Percentiles rank a stretch among this genome's conserved stretches.
Evolutionary conservation across 2,329 filamentous ascomycete genomes (phyloP).

Genomic region (Colletotrichum paranaense): DNA sequence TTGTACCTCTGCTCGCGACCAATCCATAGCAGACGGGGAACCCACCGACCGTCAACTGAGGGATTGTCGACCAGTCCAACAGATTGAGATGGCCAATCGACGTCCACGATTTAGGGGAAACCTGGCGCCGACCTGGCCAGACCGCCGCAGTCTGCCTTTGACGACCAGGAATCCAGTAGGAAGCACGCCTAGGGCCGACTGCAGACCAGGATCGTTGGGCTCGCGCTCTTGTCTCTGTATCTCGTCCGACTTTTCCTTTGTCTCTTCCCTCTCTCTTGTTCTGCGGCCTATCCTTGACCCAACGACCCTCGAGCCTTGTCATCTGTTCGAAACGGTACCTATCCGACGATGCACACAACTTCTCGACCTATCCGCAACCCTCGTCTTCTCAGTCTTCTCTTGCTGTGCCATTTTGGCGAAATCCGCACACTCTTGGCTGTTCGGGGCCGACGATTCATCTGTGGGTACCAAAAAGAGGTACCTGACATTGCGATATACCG

Average conservation of each 20-base stretch:
- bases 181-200: background rate
- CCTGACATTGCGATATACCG: no score
- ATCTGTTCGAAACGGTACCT: background rate
- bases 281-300: background rate
- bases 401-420: no score
- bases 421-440: no score
- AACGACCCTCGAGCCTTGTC: background rate
- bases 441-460: background rate
- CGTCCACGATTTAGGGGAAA: background rate
- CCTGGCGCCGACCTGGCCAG: constrained; percentile 11
- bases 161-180: background rate
- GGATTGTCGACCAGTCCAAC: background rate
- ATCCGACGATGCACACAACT: background rate
- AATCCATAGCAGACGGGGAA: background rate
- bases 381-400: no score
- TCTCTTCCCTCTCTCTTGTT: background rate
- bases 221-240: background rate
- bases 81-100: background rate
- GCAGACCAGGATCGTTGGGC: constrained; percentile 1
- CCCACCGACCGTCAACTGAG: background rate
- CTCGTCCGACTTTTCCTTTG: background rate
- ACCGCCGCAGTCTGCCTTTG: constrained; percentile 2
- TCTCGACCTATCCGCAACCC: no score
- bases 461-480: background rate
- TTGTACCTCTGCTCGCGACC: background rate